Percentiles rank a stretch among this genome's conserved stretches.
phyloP scores from a whole-genome alignment of 2,329 filamentous ascomycete species.

The Chalaropsis ovoidea region DNA sequence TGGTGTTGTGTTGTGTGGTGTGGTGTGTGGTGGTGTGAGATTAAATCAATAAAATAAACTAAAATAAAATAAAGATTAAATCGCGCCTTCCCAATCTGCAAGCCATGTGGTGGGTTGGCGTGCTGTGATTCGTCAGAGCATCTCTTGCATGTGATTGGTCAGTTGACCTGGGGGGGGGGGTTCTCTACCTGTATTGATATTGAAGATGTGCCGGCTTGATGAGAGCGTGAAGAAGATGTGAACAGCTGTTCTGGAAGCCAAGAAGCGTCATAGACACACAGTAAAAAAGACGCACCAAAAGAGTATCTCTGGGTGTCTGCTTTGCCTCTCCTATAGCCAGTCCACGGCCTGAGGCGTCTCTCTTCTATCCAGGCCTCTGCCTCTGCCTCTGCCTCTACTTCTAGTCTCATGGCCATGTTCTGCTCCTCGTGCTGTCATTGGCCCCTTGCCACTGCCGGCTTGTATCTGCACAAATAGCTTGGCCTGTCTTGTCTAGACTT shows the following conservation, averaged over 20 bases:
- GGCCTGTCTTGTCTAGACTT: not conserved
- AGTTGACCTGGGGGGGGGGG: not conserved
- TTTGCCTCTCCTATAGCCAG: not conserved
- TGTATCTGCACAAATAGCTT: not conserved
- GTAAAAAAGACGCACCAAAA: no score
- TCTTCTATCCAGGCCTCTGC: not conserved
- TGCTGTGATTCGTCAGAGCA: not conserved
- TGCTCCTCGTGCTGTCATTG: constrained; percentile 6
- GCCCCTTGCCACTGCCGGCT: not conserved
- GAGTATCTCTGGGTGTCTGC: not conserved
- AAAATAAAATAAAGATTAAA: not conserved
- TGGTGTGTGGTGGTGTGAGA: not conserved
- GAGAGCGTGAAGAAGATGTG: not conserved
- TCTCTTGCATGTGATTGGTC: constrained; percentile 17
- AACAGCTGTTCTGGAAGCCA: not conserved
- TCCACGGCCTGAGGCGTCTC: not conserved
- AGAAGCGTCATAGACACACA: not conserved
- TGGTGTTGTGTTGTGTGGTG: no score
- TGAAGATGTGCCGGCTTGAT: not conserved
- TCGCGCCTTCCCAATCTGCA: constrained; percentile 15
- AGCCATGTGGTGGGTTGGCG: constrained; percentile 16
- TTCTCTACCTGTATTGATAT: not conserved
- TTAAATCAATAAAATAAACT: constrained; percentile 7
- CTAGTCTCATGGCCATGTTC: not conserved
- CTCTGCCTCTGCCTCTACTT: not conserved